These are phyloP conservation scores for Puccinia polysora DNA, from an alignment of 1,284 basidiomycete genomes.

Conservation along the genomic window DNA sequence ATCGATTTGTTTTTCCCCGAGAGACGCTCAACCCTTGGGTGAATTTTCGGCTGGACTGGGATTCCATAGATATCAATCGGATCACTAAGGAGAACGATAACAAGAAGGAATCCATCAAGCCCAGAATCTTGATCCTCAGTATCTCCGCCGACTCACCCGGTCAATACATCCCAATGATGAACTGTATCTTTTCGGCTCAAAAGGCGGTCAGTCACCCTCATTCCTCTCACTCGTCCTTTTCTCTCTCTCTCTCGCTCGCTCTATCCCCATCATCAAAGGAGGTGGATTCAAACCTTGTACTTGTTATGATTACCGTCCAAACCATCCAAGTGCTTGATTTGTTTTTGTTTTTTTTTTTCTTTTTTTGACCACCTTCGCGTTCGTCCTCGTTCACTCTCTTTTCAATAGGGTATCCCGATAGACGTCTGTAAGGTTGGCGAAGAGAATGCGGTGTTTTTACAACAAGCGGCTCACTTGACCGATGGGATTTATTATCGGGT, in stretches of 20 bases:
- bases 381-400: too few relatives aligned
- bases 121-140: conserved; percentile 82
- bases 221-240: not conserved
- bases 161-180: conserved; percentile 96
- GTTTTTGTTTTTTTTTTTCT: too few relatives aligned
- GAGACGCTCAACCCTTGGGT: not conserved
- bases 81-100: conserved; percentile 57
- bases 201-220: conserved; percentile 66
- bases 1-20: conserved; percentile 25
- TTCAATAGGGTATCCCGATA: conserved; percentile 77
- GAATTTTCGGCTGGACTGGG: too few relatives aligned
- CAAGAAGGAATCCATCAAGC: conserved; percentile 61
- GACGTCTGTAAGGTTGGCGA: conserved; percentile 91
- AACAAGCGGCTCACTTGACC: conserved; percentile 93
- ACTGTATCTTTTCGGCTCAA: conserved; percentile 97
- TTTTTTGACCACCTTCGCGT: too few relatives aligned
- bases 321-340: too few relatives aligned
- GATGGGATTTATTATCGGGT: conserved; percentile 86
- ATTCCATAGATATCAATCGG: conserved; percentile 83
- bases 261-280: too few relatives aligned
- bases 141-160: conserved; percentile 81
- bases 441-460: conserved; percentile 86
- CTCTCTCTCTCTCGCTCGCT: too few relatives aligned
- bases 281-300: too few relatives aligned
- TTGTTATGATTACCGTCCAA: too few relatives aligned